Conservation (phyloP, 2,329 filamentous ascomycete species). For the Akanthomyces lecanii region DNA sequence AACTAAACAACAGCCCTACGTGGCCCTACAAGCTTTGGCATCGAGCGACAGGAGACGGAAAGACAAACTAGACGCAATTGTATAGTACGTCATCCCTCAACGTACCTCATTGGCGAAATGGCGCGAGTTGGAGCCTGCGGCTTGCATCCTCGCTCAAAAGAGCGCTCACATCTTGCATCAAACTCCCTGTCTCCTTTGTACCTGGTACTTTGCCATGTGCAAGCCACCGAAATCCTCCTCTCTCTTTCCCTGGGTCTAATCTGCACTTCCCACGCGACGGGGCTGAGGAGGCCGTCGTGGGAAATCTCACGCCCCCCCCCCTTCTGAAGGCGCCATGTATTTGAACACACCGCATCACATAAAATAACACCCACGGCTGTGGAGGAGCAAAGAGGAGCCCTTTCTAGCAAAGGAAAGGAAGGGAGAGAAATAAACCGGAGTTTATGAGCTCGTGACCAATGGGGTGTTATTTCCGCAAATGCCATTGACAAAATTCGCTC, state of each 20-base stretch:
- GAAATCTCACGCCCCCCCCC: not conserved
- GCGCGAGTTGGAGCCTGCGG: too few species aligned
- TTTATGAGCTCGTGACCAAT: not conserved
- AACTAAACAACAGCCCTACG: too few species aligned
- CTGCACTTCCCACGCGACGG: constrained; percentile 13
- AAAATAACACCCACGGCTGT: not conserved
- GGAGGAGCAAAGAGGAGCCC: not conserved
- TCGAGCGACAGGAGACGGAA: too few species aligned
- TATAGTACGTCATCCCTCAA: too few species aligned
- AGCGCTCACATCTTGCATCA: not conserved
- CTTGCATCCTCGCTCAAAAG: not conserved
- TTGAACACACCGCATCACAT: not conserved
- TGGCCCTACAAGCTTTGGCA: too few species aligned
- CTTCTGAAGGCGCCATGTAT: too few species aligned
- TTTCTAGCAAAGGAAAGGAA: not conserved
- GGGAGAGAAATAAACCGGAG: not conserved
- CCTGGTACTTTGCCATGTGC: constrained; percentile 13
- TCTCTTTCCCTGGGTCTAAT: not conserved
- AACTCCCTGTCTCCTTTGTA: not conserved
- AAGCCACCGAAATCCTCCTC: not conserved
- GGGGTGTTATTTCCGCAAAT: not conserved
- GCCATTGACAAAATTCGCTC: too few species aligned
- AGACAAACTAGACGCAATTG: too few species aligned
- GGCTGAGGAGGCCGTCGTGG: not conserved
- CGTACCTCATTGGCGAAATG: too few species aligned